These are phyloP conservation scores for Cucumis hystrix DNA, from an alignment of 306 rosid genomes.

Conservation along the genomic window DNA sequence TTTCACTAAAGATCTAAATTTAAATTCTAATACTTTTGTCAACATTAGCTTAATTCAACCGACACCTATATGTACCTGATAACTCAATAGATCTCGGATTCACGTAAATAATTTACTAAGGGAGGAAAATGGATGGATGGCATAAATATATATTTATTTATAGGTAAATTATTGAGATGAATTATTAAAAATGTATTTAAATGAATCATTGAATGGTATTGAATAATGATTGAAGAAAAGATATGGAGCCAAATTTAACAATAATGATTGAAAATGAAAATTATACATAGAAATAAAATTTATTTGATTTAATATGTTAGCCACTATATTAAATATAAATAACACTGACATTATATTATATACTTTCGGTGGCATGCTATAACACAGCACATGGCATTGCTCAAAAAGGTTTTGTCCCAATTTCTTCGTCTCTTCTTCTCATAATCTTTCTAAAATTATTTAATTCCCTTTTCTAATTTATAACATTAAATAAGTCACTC, in stretches of 20 bases:
- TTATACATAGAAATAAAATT: not conserved
- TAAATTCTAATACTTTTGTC: too few relatives aligned
- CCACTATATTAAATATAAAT: not conserved
- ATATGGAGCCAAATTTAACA: not conserved
- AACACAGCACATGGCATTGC: constrained; percentile 6
- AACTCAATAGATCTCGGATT: too few relatives aligned
- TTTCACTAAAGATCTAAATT: too few relatives aligned
- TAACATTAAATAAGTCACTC: not conserved
- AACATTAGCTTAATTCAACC: too few relatives aligned
- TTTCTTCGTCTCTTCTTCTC: not conserved
- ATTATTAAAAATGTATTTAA: not conserved
- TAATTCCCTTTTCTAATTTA: not conserved
- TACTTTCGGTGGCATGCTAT: constrained; percentile 3
- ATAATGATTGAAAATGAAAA: not conserved
- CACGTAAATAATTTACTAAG: too few relatives aligned
- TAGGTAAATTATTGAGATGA: not conserved
- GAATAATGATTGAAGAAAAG: not conserved
- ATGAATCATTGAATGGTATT: not conserved
- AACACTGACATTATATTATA: not conserved
- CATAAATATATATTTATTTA: not conserved
- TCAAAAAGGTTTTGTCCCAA: not conserved
- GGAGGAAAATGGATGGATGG: not conserved
- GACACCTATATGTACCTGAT: too few relatives aligned
- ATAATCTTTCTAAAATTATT: not conserved
- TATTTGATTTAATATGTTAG: not conserved